Evolutionary conservation across 208 protist species (phyloP).

Genomic region (Trypanosoma platydactyli): DNA sequence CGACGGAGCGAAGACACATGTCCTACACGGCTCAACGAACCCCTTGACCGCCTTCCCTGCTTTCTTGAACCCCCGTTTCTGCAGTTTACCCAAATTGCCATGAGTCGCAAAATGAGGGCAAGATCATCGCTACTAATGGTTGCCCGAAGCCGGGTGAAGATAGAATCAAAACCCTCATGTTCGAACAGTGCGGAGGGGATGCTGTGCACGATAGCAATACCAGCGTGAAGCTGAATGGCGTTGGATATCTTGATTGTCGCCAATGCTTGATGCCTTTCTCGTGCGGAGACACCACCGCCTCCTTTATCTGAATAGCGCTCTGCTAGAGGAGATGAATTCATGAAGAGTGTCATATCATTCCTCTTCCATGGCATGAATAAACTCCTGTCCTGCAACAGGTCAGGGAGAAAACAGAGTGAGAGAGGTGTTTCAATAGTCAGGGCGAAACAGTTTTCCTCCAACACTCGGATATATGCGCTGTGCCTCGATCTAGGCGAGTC

Average conservation of each 20-base stretch:
- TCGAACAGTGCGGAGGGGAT: conserved; percentile 7
- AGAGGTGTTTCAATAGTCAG: conserved; percentile 3
- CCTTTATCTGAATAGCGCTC: neutral
- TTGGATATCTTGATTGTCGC: conserved; percentile 5
- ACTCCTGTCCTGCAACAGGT: conserved; percentile 6
- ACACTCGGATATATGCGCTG: neutral
- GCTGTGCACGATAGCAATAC: conserved; percentile 6
- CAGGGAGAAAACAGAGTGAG: conserved; percentile 15
- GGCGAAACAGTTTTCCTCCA: conserved; percentile 22
- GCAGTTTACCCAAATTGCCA: conserved; percentile 4
- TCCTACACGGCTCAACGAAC: neutral
- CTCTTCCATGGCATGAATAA: conserved; percentile 23
- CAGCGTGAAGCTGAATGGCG: conserved; percentile 27
- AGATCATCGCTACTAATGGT: conserved; percentile 25
- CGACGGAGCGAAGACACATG: no score
- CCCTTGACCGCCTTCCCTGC: neutral
- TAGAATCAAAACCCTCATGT: neutral
- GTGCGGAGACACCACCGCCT: neutral
- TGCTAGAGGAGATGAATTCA: neutral
- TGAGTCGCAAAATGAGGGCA: conserved; percentile 20
- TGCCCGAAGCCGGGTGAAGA: neutral
- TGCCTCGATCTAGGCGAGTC: neutral
- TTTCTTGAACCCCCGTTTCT: no score
- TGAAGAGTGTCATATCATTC: conserved; percentile 19
- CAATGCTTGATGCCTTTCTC: neutral